Percentiles rank a stretch among this genome's conserved stretches.
These are phyloP conservation scores for Gliomastix tumulicola DNA, from an alignment of 2,329 filamentous ascomycete genomes.

Conservation along the genomic window DNA sequence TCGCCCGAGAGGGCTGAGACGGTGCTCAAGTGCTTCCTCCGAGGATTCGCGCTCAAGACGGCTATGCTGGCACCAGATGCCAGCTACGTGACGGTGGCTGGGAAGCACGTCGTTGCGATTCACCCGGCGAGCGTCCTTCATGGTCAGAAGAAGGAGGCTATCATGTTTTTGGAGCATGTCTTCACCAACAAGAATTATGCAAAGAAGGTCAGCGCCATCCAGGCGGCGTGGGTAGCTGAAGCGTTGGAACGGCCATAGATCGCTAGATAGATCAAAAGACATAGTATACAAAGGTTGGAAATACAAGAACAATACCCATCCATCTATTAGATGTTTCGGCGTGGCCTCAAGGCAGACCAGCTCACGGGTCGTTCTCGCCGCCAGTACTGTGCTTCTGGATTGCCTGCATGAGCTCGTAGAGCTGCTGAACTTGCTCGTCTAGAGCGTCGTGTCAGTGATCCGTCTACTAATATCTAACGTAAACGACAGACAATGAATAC, in stretches of 20 bases:
- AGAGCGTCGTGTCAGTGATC: conserved; percentile 1
- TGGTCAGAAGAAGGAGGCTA: conserved; percentile 56
- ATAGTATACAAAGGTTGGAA: neutral
- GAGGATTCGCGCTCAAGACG: conserved; percentile 53
- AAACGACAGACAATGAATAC: conserved; percentile 20
- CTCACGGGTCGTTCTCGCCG: too few species aligned
- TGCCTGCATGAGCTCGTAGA: conserved; percentile 89
- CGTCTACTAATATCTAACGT: neutral
- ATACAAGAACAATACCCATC: too few species aligned
- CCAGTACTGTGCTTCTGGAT: conserved; percentile 41
- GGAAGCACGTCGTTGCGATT: conserved; percentile 53
- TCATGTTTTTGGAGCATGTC: conserved; percentile 63
- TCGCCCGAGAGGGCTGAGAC: conserved; percentile 45
- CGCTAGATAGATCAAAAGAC: conserved; percentile 1
- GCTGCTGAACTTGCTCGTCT: conserved; percentile 90
- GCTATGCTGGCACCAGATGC: conserved; percentile 53
- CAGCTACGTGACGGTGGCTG: conserved; percentile 52
- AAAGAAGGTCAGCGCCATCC: conserved; percentile 57
- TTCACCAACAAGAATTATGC: conserved; percentile 61
- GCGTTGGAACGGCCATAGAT: conserved; percentile 26
- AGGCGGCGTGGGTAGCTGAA: conserved; percentile 52
- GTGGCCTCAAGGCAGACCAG: too few species aligned
- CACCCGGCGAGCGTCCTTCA: conserved; percentile 58
- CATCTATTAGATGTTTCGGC: too few species aligned
- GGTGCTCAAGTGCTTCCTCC: conserved; percentile 55